phyloP scores from a whole-genome alignment of 2,329 filamentous ascomycete genomes.

The Penicillium frequentans region DNA sequence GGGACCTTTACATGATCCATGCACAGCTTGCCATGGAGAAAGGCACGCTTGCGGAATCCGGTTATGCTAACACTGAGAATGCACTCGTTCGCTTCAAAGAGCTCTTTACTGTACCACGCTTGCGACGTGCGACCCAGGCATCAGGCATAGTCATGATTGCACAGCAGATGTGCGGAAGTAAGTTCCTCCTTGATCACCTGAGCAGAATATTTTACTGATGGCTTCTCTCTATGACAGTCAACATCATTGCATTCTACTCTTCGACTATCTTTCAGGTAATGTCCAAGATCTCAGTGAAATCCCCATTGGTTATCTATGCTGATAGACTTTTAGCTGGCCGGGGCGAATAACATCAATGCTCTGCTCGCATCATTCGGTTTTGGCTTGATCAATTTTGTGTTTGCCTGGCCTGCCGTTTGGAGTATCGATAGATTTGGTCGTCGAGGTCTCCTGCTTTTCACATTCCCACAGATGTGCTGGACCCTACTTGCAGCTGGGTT shows the following conservation, averaged over 20 bases:
- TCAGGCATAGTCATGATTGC: slow-evolving; percentile 31
- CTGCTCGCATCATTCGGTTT: slow-evolving; percentile 28
- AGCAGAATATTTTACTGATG: neutral
- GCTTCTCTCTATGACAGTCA: slow-evolving; percentile 19
- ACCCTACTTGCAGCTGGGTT: slow-evolving; percentile 23
- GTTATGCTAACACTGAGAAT: slow-evolving; percentile 8
- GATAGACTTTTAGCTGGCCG: neutral
- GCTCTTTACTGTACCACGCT: slow-evolving; percentile 21
- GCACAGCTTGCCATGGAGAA: slow-evolving; percentile 32
- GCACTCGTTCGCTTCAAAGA: slow-evolving; percentile 19
- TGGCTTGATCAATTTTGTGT: slow-evolving; percentile 30
- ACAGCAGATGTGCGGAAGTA: slow-evolving; percentile 32
- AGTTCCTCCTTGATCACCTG: slow-evolving; percentile 6
- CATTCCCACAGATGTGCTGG: slow-evolving; percentile 28
- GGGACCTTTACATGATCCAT: slow-evolving; percentile 32
- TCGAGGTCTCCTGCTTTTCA: slow-evolving; percentile 27
- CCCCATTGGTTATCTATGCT: neutral
- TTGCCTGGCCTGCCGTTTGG: slow-evolving; percentile 28
- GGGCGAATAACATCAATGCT: slow-evolving; percentile 16
- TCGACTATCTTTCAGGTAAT: slow-evolving; percentile 20
- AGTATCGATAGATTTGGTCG: slow-evolving; percentile 30
- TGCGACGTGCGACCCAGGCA: slow-evolving; percentile 26
- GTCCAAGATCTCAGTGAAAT: neutral
- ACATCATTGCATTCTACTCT: slow-evolving; percentile 33
- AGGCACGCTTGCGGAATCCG: slow-evolving; percentile 11